Base-by-base conservation (phyloP, 1,139 yeast species). In the Diutina catenulata region DNA sequence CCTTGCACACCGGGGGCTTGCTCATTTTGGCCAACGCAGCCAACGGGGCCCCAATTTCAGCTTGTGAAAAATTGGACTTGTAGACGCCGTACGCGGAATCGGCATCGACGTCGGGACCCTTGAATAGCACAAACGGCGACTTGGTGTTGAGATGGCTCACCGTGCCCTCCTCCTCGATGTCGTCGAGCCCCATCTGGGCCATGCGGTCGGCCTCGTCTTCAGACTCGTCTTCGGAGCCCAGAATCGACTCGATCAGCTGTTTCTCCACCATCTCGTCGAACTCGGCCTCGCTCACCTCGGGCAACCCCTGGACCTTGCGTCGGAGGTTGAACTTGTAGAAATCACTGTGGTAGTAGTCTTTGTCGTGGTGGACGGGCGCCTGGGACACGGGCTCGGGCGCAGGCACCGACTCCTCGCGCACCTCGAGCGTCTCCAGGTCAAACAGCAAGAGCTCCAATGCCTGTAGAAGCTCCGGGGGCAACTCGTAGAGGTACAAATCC, bases 81-180 rank as follows among this genome's bases (percentile, higher is more conserved):
- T 79, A 88, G 0, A 77, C 60, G 0, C 87, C 91, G 45, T 82
- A 68, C 2, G 77, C 76, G 40, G 69, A 67, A 2, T 59, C 60
- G 0, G 57, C 46, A 0, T 70, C 64, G 14, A 80, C 47, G 3
- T 64, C 43, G 0, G 58, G 46, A 0, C 83, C 72, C 40, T 63
- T 65, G 52, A 79, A 77, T 32, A 71, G 57, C 2, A 80, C 60
- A 44, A 62, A 70, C 1, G 94, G 83, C 0, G 87, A 73, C 47
- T 72, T 70, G 0, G 86, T 76, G 44, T 78, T 72, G 43, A 78
- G 53, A 47, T 69, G 76, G 46, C 80, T 72, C 5, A 65, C 62
- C 1, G 60, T 51, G 6, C 61, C 51, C 25, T 57, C 60, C 2
- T 58, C 59, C 2, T 53, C 59, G n/a, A n/a, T n/a, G 2, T 23